phyloP scores from a whole-genome alignment of 129 eudicot genomes.

The Apium graveolens region DNA sequence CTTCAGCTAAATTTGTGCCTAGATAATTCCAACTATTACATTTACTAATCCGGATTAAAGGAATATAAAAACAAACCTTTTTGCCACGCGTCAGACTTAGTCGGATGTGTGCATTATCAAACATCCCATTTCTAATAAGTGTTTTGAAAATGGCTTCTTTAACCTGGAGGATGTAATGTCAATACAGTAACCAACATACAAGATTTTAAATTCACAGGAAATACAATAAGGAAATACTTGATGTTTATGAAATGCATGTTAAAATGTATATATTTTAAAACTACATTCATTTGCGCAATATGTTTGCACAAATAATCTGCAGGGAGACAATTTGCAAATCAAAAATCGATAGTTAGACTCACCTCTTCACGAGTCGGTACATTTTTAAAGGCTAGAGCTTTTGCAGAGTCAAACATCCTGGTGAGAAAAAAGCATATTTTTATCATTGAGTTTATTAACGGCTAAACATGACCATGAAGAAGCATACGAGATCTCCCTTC shows the following conservation, averaged over 20 bases:
- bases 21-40: neutral
- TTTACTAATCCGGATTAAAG: neutral
- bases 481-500: constrained; percentile 1
- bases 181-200: neutral
- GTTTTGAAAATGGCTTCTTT: constrained; percentile 89
- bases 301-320: neutral
- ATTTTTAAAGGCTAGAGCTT: constrained; percentile 82
- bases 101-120: constrained; percentile 85
- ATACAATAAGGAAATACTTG: neutral
- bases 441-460: neutral
- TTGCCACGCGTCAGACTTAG: constrained; percentile 96
- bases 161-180: constrained; percentile 39
- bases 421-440: neutral
- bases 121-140: constrained; percentile 80
- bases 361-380: constrained; percentile 88
- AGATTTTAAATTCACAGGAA: neutral
- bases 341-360: neutral
- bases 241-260: neutral
- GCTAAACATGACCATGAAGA: neutral
- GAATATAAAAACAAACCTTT: constrained; percentile 41
- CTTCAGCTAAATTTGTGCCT: neutral
- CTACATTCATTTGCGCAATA: neutral
- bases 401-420: constrained; percentile 95
- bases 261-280: neutral
- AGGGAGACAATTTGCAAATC: neutral